Base-by-base conservation (phyloP, 2,329 filamentous ascomycete species). In the Orbilia brochopaga region DNA sequence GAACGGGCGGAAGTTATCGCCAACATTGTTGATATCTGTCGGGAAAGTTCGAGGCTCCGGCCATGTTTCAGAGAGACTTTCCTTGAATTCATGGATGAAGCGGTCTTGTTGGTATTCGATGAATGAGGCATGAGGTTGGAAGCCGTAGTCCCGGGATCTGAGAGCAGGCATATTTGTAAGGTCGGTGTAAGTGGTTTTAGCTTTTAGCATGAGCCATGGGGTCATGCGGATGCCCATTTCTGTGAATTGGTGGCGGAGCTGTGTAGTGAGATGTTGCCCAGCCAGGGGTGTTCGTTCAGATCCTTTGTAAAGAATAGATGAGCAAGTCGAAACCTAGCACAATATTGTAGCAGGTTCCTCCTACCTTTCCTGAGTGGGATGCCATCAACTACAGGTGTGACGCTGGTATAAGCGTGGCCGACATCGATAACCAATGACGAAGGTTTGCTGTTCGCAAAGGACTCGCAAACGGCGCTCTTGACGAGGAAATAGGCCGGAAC, bases 41-140 rank as follows among this genome's bases (percentile, higher is more conserved):
- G 75, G 74, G 32, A 76, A 67, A 2, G 87, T 85, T 69, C 88
- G 88, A 0, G 90, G 90, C 1, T 75, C 73, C 0, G 73, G 69
- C 93, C 94, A 99, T 13, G 93, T 87, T 81, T 97, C 92, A 27
- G 97, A 92, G 15, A 97, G 91, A 17, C 90, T 95, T 81, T 99
- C 95, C 82, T 99, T 99, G 85, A 96, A 99, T 79, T 97, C 92
- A 40, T 91, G 92, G 65, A 99, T 82, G 46, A 96, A 88, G 59
- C 93, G 90, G 79, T 97, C 94, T 82, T 99, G 92, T 80, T 97
- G 88, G 75, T 93, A 88, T 17, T 84, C 83, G 69, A 89, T 87
- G 85, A 92, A 97, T 1, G 90, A 92, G 27, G 86, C 84, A 76
- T 81, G 80, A 73, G 88, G 82, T 76, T 85, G 77, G 79, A 83